Conservation (phyloP, 1,284 basidiomycete species). For the Ceratobasidium sp. region DNA sequence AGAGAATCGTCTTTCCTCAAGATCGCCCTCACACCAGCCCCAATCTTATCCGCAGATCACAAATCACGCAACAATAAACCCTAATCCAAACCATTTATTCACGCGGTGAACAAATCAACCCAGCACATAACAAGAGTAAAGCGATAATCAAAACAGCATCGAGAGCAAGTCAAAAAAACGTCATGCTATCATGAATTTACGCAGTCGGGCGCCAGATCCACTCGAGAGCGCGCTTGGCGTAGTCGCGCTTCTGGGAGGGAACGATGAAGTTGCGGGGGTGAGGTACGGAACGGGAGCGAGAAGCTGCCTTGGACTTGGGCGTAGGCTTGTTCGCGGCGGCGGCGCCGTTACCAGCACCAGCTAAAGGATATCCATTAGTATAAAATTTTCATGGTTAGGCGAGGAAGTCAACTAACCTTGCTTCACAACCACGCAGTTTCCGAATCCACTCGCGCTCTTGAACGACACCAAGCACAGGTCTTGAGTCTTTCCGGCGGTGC, state of each 20-base stretch:
- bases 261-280: slow-evolving; percentile 34
- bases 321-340: neutral
- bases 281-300: slow-evolving; percentile 11
- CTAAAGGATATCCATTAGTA: neutral
- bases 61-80: neutral
- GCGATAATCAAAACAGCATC: slow-evolving; percentile 33
- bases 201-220: slow-evolving; percentile 33
- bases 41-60: no score
- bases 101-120: slow-evolving; percentile 18
- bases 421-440: slow-evolving; percentile 43
- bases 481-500: slow-evolving; percentile 7
- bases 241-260: slow-evolving; percentile 11
- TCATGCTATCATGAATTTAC: slow-evolving; percentile 3
- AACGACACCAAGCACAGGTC: slow-evolving; percentile 37
- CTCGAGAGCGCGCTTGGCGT: slow-evolving; percentile 31
- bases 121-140: slow-evolving; percentile 32
- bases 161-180: slow-evolving; percentile 14
- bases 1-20: no score
- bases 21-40: no score
- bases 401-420: slow-evolving; percentile 9
- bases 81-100: slow-evolving; percentile 41
- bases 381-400: neutral
- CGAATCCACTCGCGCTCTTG: slow-evolving; percentile 45
- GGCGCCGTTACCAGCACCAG: neutral
- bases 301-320: slow-evolving; percentile 25